Evolutionary conservation across 1,139 yeast species (phyloP), one percentile per base, ranked within the genome.

Genomic region (Debaryomyces coudertii): DNA sequence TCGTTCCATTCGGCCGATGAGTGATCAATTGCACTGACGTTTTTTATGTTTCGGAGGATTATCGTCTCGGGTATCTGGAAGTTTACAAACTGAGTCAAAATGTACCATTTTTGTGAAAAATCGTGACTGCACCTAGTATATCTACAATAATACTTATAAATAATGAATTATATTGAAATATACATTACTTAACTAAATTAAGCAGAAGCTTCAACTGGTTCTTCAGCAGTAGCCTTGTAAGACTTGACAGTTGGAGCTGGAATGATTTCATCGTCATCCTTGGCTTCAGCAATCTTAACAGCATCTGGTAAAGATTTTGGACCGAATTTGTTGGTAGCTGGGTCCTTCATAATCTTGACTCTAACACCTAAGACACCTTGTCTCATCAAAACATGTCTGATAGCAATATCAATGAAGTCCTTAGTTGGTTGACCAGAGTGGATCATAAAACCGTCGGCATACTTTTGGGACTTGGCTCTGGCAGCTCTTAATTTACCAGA

Each of bases 401-500:
- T 90, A 66, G 99, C 99, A 74, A 86, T 81, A 80, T 93, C 99
- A 75, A 93, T 93, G 85, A 93, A 93, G 74, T 93, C 99, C 68
- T 82, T 86, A 78, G 93, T 95, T 82, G 99, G 99, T 84, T 93
- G 99, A 89, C 99, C 99, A 70, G 97, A 90, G 95, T 93, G 99
- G 84, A 93, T 95, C 95, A 93, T 90, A 96, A 93, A 93, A 84
- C 99, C 99, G 76, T 93, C 98, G 73, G 95, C 87, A 87, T 93
- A 93, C 83, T 93, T 93, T 95, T 93, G 95, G 69, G 98, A 87
- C 88, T 93, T 93, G 71, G 99, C 99, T 85, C 99, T 92, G 69
- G 99, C 99, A 80, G 97, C 99, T 85, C 97, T 90, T 77, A 95
- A 87, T 83, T 93, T 93, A 87, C 99, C 99, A 63, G 97, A 90